Evolutionary conservation across 768 basidiomycete species (phyloP), one percentile per base, ranked within the genome.

Genomic region (Lentinula boryana): DNA sequence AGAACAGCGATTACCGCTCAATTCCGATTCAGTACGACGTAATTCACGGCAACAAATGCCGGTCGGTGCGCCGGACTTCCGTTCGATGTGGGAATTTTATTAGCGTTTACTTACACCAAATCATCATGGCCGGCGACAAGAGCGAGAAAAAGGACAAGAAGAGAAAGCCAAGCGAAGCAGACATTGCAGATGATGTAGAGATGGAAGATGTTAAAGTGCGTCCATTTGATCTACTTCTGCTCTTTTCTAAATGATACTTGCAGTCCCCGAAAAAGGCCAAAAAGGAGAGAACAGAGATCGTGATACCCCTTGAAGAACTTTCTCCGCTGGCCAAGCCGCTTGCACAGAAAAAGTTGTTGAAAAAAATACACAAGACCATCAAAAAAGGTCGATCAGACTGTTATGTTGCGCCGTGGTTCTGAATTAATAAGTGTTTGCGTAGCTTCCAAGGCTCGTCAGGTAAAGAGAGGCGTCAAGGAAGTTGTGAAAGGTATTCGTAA

Each of bases 401-500:
- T 33, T 21, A 21, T 41, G 13, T 35, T 33, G 38, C 57, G n/a
- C 38, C 38, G 33, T 40, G 23, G 15, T n/a, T 6, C 1, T 51
- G 33, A 4, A 38, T 13, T 21, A 53, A 32, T 18, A 9, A 68
- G 55, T 65, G 48, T 32, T 46, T 49, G 21, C 21, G 48, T 67
- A 96, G 94, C 97, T 16, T 95, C 95, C 27, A 97, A 96, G 73
- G 87, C 86, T 43, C 86, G 96, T 62, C 95, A 97, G 73, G 89
- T 98, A 35, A 98, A 97, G 78, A 85, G 97, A 49, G 97, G 97
- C 43, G 96, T 99, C 52, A 98, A 98, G 75, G 97, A 99, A 74
- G 93, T 99, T 36, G 94, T 97, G 48, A 99, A 99, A 74, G 93
- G 93, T 3, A 89, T 99, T 44, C 84, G 95, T 58, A 99, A 99